Base-by-base conservation (phyloP, 768 basidiomycete species). In the Pseudohyphozyma bogoriensis region DNA sequence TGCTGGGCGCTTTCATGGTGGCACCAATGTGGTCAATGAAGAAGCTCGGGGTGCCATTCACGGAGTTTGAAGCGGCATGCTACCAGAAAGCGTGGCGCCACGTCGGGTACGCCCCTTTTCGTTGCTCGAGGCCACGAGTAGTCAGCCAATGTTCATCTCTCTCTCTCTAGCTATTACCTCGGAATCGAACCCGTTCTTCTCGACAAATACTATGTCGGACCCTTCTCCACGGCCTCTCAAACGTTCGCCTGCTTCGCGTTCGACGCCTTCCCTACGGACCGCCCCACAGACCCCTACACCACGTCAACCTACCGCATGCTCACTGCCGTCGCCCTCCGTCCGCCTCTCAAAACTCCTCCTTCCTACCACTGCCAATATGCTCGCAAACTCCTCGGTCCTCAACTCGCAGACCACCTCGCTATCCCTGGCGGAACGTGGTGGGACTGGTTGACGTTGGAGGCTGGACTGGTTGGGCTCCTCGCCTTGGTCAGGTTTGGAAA, bases 21-120 rank as follows among this genome's bases (percentile, higher is more conserved):
- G 72, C 72, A 2, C 73, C 73, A 1, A 40, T 73, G 2, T 74
- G 73, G 73, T 68, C 69, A 7, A 42, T 73, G 20, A 62, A 69
- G 4, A 54, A 71, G 0, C 65, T 68, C 49, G 71, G 71, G 0
- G 60, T 70, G 40, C 20, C 24, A 2, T 54, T 72, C 9, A 65
- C 68, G 3, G 11, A 29, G 3, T 51, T 63, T 10, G 73, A 74
- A 44, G 66, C 69, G 29, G 35, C 32, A 1, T 68, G 72, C 0
- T 74, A 73, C 53, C 61, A 72, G 15, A 60, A 61, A 1, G 59
- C 60, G 6, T 74, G 73, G 73, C 53, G 70, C 24, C 72, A 74
- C 61, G 63, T 74, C 24, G 73, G 73, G 65, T 72, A 36, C n/a
- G 69, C 55, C 37, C 29, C 42, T 18, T 16, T 31, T 15, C 18